Evolutionary conservation across 257 asterid species (phyloP).

Genomic region (Nicotiana tomentosiformis): DNA sequence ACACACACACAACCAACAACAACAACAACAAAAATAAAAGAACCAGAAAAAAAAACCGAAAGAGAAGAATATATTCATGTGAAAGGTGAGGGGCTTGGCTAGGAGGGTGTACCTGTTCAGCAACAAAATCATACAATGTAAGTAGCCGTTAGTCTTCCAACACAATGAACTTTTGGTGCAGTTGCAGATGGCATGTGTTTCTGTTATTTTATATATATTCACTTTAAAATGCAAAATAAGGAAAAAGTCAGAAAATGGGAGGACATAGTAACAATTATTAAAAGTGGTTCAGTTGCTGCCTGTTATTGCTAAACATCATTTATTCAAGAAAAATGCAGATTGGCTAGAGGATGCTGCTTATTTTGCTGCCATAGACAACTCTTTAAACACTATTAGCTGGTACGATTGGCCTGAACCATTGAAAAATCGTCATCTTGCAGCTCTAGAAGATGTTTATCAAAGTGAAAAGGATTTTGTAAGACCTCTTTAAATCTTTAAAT

Average conservation of each 20-base stretch:
- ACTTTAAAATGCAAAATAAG: background rate
- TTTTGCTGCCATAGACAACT: conserved; percentile 92
- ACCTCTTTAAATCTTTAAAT: conserved; percentile 14
- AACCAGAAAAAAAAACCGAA: too few relatives aligned
- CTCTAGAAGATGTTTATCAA: conserved; percentile 85
- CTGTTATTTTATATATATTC: background rate
- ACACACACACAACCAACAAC: too few relatives aligned
- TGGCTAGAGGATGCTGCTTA: conserved; percentile 99
- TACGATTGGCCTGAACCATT: conserved; percentile 95
- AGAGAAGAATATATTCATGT: background rate
- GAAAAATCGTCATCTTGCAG: conserved; percentile 85
- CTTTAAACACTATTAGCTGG: conserved; percentile 72
- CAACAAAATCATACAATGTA: background rate
- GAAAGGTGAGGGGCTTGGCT: background rate
- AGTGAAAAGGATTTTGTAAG: conserved; percentile 80
- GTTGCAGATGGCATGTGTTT: background rate
- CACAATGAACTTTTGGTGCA: background rate
- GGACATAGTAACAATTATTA: background rate
- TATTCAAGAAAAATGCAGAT: conserved; percentile 34
- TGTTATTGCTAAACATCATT: background rate
- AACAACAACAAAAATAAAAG: too few relatives aligned
- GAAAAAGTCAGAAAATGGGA: background rate
- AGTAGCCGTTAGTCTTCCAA: background rate
- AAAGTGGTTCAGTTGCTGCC: background rate
- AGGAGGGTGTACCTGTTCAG: background rate